Base-by-base conservation (phyloP, 78 protist genomes). In the Anaeramoeba ignava region DNA sequence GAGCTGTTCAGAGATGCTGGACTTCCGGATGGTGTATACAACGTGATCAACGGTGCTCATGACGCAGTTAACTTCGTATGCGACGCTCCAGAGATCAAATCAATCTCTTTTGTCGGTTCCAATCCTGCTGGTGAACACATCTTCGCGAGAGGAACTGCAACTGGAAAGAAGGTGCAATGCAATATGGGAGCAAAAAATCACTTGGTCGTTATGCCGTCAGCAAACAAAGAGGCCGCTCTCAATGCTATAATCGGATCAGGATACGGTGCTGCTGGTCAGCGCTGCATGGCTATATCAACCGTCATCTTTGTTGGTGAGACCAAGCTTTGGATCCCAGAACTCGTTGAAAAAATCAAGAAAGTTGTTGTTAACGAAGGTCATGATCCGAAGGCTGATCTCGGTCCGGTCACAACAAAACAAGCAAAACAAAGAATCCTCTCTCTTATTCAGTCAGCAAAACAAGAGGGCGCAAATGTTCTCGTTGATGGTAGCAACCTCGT, bases 141-240 rank as follows among this genome's bases (percentile, higher is more conserved):
- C 83, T 90, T 88, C 88, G 90, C 78, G 36, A 87, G 93, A 23
- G 98, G 94, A 68, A 86, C 95, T 17, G 82, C 81, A 73, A 92
- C 90, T 87, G 98, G 98, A 78, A 96, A 96, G 92, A 91, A 97
- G 54, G 97, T 94, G 0, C 91, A 42, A 86, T 67, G 96, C 84
- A 96, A 96, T 91, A 85, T 91, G 90, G 98, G 95, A 3, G 99
- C 99, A 40, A 95, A 96, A 94, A 97, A 97, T 90, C 99, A 97
- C 92, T 96, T 92, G 27, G 90, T 90, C 83, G 88, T 97, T 83
- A n/a, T 95, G 89, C 93, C 94, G 81, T 98, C 95, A 78, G 97
- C 97, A 54, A 84, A 88, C 84, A 81, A 89, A 86, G 96, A 92
- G 38, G 83, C 85, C 82, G 93, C 96, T 41, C 85, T 92, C 36